These are phyloP conservation scores for Amborella trichopoda DNA, from an alignment of 164 flowering plant genomes.

Conservation along the genomic window DNA sequence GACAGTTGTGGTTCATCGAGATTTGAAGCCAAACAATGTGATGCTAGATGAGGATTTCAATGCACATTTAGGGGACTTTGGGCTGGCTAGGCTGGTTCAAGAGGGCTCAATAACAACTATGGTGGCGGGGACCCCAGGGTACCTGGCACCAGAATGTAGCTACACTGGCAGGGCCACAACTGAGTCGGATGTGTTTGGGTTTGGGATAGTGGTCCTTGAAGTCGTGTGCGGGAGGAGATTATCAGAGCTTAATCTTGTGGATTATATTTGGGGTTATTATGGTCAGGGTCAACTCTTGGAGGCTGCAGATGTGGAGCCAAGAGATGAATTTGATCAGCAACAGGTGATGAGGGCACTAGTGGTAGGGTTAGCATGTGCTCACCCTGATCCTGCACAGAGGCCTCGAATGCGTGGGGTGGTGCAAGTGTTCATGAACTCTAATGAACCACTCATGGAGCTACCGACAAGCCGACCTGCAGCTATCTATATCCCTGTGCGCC, in stretches of 20 bases:
- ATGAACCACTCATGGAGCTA: slow-evolving; percentile 34
- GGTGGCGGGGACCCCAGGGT: slow-evolving; percentile 31
- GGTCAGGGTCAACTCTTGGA: neutral
- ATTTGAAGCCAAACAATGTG: slow-evolving; percentile 22
- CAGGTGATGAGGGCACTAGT: neutral
- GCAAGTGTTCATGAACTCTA: slow-evolving; percentile 27
- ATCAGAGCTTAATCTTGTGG: neutral
- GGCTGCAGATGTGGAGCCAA: neutral
- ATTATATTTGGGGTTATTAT: slow-evolving; percentile 5
- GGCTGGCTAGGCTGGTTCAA: slow-evolving; percentile 18
- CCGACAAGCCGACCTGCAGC: slow-evolving; percentile 23
- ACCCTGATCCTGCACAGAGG: slow-evolving; percentile 10
- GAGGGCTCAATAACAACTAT: slow-evolving; percentile 18
- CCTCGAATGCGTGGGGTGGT: slow-evolving; percentile 34
- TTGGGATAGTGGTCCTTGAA: slow-evolving; percentile 4
- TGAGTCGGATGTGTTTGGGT: slow-evolving; percentile 7
- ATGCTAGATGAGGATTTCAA: slow-evolving; percentile 19
- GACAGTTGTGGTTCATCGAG: slow-evolving; percentile 16
- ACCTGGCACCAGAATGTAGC: slow-evolving; percentile 9
- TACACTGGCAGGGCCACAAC: slow-evolving; percentile 2
- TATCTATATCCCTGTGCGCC: slow-evolving; percentile 16
- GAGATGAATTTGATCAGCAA: neutral
- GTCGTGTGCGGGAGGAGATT: neutral
- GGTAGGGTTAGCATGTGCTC: slow-evolving; percentile 5
- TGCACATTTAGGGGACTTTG: slow-evolving; percentile 21